phyloP scores from a whole-genome alignment of 768 basidiomycete genomes.

The Suillus subluteus region DNA sequence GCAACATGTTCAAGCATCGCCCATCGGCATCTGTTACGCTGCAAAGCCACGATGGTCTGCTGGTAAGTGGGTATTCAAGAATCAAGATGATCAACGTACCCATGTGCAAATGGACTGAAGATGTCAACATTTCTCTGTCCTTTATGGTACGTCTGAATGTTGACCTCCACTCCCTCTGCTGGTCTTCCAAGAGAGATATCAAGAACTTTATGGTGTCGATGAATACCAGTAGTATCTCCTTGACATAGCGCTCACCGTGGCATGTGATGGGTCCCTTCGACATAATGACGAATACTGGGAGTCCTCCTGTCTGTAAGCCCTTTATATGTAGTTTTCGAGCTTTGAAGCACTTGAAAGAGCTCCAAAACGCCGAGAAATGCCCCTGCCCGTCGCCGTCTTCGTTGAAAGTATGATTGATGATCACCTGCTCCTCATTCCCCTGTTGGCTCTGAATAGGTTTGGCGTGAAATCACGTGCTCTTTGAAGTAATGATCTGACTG shows the following conservation, averaged over 20 bases:
- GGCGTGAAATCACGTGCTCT: not conserved
- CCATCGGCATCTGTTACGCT: slow-evolving; percentile 84
- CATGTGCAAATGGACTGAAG: slow-evolving; percentile 59
- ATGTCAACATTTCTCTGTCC: slow-evolving; percentile 40
- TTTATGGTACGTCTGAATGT: slow-evolving; percentile 56
- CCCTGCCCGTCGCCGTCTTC: not conserved
- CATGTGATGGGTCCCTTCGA: slow-evolving; percentile 87
- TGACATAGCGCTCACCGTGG: slow-evolving; percentile 58
- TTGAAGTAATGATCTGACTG: not conserved
- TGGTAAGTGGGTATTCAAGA: not conserved
- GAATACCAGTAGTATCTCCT: not conserved
- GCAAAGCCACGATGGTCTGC: slow-evolving; percentile 7
- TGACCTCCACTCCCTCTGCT: slow-evolving; percentile 67
- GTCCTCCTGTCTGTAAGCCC: not conserved
- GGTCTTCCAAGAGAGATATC: slow-evolving; percentile 86
- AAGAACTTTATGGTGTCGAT: slow-evolving; percentile 58
- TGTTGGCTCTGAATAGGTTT: not conserved
- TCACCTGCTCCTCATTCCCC: not conserved
- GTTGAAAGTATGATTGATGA: not conserved
- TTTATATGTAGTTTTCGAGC: not conserved
- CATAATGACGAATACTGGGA: slow-evolving; percentile 27
- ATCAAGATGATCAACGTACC: slow-evolving; percentile 46
- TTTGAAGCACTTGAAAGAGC: not conserved
- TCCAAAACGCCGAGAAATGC: not conserved
- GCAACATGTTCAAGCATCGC: slow-evolving; percentile 77